Evolutionary conservation across 1,284 basidiomycete species (phyloP), one percentile per base, ranked within the genome.

Genomic region (Athelia sp.): DNA sequence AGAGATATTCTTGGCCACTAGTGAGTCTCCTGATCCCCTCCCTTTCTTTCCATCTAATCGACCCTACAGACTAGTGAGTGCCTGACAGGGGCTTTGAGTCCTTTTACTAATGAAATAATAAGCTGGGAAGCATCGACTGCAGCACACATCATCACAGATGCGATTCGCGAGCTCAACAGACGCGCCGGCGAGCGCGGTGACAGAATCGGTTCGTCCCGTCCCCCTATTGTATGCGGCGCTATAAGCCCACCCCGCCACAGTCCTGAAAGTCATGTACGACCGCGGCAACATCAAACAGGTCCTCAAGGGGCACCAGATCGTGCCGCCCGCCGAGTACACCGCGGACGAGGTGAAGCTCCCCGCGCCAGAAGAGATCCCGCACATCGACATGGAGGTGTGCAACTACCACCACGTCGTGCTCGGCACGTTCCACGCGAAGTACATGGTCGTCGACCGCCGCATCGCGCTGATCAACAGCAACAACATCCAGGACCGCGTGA

Each of bases 341-440:
- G 59, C 62, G 2, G 67, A 71, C 6, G 74, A 71, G 34, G 72
- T 88, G 22, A 75, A 79, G 48, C 63, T 88, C 0, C 85, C 86
- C 1, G 62, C 60, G 26, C 66, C 71, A 32, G 71, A 77, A 13
- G 80, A 87, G 47, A 77, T 88, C 32, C 78, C 77, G 1, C 77
- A 83, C 49, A 63, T 88, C 24, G 71, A 81, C 36, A 68, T 88
- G 48, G 76, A 88, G 60, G 78, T 85, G 32, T 69, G 87, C 45
- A 73, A 76, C 55, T 77, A 67, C 50, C 72, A 74, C 51, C 64
- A 62, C 21, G 81, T 83, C 1, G 55, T 82, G 17, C 67, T 86
- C 45, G 87, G 86, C 26, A 90, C 87, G 0, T 91, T 90, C 66
- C 89, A 91, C 58, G 81, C 83, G 42, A 90, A 91, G 62, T 87